Percentiles rank a stretch among this genome's conserved stretches.
phyloP scores from a whole-genome alignment of 164 flowering plant genomes.

The Saururus chinensis region DNA sequence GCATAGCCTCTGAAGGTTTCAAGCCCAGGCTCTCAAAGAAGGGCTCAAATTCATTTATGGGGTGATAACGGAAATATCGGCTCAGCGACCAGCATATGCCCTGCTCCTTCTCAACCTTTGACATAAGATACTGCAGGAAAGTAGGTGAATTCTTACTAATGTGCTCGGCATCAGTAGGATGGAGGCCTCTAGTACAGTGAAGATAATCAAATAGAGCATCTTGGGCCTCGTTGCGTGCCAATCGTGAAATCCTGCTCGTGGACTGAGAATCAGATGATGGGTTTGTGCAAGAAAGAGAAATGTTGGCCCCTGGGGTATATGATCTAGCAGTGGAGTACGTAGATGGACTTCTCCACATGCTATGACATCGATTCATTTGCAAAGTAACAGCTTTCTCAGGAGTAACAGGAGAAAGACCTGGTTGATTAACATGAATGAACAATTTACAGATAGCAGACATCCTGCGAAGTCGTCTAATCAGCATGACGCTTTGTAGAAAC shows the following conservation, averaged over 20 bases:
- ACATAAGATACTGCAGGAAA: conserved; percentile 36
- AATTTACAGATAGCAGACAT: neutral
- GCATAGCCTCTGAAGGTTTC: conserved; percentile 28
- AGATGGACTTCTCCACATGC: neutral
- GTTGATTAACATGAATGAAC: neutral
- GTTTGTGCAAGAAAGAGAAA: neutral
- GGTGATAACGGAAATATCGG: conserved; percentile 57
- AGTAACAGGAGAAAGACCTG: neutral
- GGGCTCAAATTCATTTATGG: conserved; percentile 81
- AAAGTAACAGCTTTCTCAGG: neutral
- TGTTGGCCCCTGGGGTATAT: neutral
- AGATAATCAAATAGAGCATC: conserved; percentile 61
- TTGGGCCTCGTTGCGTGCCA: conserved; percentile 24
- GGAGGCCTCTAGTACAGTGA: conserved; percentile 48
- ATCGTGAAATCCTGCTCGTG: neutral
- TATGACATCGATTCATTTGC: neutral
- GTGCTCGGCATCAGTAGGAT: conserved; percentile 38
- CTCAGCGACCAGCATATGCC: conserved; percentile 28
- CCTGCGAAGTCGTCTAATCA: neutral
- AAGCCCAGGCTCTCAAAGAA: conserved; percentile 84
- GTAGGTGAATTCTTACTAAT: conserved; percentile 59
- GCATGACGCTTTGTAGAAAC: neutral
- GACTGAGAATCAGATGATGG: neutral
- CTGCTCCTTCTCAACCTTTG: conserved; percentile 17
- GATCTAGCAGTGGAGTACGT: neutral